phyloP scores from a whole-genome alignment of 306 rosid genomes.

The Cucurbita pepo region DNA sequence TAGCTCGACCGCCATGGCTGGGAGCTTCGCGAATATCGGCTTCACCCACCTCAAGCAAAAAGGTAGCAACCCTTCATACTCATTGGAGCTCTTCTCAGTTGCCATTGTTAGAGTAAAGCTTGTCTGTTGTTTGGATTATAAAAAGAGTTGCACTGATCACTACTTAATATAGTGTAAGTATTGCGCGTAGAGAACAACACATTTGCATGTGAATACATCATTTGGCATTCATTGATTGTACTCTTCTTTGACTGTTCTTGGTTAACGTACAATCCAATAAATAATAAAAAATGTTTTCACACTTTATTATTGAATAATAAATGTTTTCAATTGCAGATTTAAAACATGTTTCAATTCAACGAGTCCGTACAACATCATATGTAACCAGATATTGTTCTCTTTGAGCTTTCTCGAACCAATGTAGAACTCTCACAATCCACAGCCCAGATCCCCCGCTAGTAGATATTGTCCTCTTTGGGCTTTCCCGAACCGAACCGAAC shows the following conservation, averaged over 20 bases:
- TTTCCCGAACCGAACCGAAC: too few relatives aligned
- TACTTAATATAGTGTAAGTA: neutral
- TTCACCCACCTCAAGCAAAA: neutral
- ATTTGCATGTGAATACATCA: neutral
- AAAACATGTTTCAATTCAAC: neutral
- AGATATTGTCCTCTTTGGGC: too few relatives aligned
- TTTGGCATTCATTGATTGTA: neutral
- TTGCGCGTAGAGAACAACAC: neutral
- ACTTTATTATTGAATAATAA: neutral
- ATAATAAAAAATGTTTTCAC: neutral
- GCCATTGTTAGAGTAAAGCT: neutral
- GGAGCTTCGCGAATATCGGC: neutral
- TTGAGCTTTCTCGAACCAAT: too few relatives aligned
- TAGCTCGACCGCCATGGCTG: slow-evolving; percentile 16
- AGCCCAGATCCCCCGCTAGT: too few relatives aligned
- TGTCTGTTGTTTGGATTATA: neutral
- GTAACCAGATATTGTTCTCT: too few relatives aligned
- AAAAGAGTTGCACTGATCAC: neutral
- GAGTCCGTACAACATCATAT: too few relatives aligned
- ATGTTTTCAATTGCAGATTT: neutral
- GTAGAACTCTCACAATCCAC: too few relatives aligned
- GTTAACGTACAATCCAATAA: neutral
- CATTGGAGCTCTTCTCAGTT: neutral
- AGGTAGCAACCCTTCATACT: neutral
- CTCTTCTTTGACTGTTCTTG: neutral